These are phyloP conservation scores for Populus hybrid DNA, from an alignment of 441 rosid species.

Conservation along the genomic window DNA sequence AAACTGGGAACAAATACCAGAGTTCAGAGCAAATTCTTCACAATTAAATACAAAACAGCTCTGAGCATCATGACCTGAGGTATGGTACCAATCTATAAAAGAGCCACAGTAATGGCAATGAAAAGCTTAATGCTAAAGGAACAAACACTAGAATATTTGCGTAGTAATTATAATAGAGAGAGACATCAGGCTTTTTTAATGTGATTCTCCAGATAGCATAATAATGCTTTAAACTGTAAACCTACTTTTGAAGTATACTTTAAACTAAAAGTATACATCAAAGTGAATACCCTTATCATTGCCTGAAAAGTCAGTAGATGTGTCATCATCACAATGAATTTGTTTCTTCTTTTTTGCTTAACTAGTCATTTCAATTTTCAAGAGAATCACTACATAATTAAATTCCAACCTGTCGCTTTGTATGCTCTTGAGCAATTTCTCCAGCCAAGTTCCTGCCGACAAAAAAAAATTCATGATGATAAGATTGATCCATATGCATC, in stretches of 20 bases:
- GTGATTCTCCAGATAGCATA: neutral
- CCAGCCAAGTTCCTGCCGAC: constrained; percentile 77
- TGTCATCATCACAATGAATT: neutral
- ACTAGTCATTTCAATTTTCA: neutral
- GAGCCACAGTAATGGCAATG: neutral
- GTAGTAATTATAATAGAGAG: neutral
- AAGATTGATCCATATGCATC: neutral
- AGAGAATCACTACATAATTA: neutral
- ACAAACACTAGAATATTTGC: neutral
- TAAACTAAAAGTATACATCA: neutral
- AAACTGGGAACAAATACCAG: neutral
- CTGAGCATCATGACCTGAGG: neutral
- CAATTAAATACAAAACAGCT: neutral
- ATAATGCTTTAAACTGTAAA: neutral
- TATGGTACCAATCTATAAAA: neutral
- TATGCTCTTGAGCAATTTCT: constrained; percentile 78
- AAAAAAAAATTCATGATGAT: neutral
- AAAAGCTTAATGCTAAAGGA: neutral
- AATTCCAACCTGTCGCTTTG: constrained; percentile 61
- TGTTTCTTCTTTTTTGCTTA: neutral
- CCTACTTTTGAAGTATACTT: neutral
- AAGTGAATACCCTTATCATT: neutral
- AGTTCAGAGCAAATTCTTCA: neutral
- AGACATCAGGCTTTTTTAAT: neutral
- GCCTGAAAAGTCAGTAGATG: neutral